Conservation (phyloP, 768 basidiomycete species). For the Phallus indusiatus region DNA sequence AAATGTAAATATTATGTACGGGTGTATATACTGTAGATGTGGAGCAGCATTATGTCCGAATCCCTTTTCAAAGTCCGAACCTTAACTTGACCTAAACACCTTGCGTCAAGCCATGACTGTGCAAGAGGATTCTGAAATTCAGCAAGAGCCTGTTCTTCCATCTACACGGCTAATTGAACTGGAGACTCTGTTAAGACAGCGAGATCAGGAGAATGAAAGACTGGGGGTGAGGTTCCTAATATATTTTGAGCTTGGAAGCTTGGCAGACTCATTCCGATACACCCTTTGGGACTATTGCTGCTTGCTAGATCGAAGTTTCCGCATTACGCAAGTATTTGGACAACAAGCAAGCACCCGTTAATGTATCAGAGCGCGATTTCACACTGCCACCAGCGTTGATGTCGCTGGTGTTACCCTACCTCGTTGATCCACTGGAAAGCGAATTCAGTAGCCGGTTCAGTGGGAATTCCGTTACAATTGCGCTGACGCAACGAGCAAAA, state of each 20-base stretch:
- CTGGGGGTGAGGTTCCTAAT: slow-evolving; percentile 46
- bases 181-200: slow-evolving; percentile 64
- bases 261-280: slow-evolving; percentile 13
- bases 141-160: slow-evolving; percentile 34
- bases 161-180: slow-evolving; percentile 72
- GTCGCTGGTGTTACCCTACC: slow-evolving; percentile 59
- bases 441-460: slow-evolving; percentile 15
- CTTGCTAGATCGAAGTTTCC: slow-evolving; percentile 66
- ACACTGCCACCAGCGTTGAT: slow-evolving; percentile 64
- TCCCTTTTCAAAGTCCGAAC: background rate
- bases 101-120: background rate
- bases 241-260: slow-evolving; percentile 11
- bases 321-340: slow-evolving; percentile 57
- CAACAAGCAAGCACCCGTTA: slow-evolving; percentile 48
- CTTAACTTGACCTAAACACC: no score
- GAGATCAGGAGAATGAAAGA: slow-evolving; percentile 62
- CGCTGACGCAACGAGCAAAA: slow-evolving; percentile 63
- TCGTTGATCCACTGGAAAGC: slow-evolving; percentile 33
- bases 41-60: background rate
- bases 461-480: slow-evolving; percentile 55
- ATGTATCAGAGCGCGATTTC: slow-evolving; percentile 42
- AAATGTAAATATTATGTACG: background rate
- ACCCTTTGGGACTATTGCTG: no score
- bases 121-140: background rate
- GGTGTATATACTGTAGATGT: background rate